Percentiles rank a stretch among this genome's conserved stretches.
Evolutionary conservation across 1,284 basidiomycete genomes (phyloP).

Genomic region (Ustilago hordei): DNA sequence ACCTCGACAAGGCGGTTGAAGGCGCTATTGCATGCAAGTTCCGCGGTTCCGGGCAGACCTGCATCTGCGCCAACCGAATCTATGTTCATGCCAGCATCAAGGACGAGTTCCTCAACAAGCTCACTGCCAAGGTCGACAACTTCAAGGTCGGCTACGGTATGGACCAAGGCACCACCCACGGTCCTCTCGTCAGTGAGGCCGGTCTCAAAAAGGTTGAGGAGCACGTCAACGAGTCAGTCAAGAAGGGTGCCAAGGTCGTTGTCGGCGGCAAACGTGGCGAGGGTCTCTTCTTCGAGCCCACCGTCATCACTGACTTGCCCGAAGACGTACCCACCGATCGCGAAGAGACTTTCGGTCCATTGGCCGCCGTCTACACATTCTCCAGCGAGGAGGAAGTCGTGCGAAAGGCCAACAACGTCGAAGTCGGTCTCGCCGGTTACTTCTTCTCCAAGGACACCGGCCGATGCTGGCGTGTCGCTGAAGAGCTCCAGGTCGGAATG

Average conservation of each 20-base stretch:
- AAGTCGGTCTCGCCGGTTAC: slow-evolving; percentile 82
- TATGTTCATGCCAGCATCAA: slow-evolving; percentile 78
- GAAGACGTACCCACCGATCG: slow-evolving; percentile 72
- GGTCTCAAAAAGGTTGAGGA: slow-evolving; percentile 87
- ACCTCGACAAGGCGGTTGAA: slow-evolving; percentile 92
- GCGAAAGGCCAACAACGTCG: slow-evolving; percentile 83
- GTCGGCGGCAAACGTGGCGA: slow-evolving; percentile 80
- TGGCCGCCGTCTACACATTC: slow-evolving; percentile 78
- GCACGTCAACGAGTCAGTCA: slow-evolving; percentile 87
- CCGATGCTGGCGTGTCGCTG: slow-evolving; percentile 96
- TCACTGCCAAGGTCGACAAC: slow-evolving; percentile 83
- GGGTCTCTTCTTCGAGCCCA: slow-evolving; percentile 84
- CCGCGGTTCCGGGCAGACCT: slow-evolving; percentile 90
- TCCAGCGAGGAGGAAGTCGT: slow-evolving; percentile 93
- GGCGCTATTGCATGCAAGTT: slow-evolving; percentile 90
- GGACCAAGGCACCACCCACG: slow-evolving; percentile 81
- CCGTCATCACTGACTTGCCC: slow-evolving; percentile 89
- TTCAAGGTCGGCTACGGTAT: slow-evolving; percentile 94
- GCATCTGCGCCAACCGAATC: slow-evolving; percentile 73
- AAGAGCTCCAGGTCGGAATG: slow-evolving; percentile 96
- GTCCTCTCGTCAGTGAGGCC: slow-evolving; percentile 88
- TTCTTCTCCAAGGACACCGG: slow-evolving; percentile 78
- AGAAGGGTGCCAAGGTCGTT: slow-evolving; percentile 85
- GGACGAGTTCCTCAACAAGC: slow-evolving; percentile 84
- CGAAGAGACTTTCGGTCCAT: slow-evolving; percentile 68